Evolutionary conservation across 2,329 filamentous ascomycete genomes (phyloP), one percentile per base, ranked within the genome.

Genomic region (Xylaria multiplex): DNA sequence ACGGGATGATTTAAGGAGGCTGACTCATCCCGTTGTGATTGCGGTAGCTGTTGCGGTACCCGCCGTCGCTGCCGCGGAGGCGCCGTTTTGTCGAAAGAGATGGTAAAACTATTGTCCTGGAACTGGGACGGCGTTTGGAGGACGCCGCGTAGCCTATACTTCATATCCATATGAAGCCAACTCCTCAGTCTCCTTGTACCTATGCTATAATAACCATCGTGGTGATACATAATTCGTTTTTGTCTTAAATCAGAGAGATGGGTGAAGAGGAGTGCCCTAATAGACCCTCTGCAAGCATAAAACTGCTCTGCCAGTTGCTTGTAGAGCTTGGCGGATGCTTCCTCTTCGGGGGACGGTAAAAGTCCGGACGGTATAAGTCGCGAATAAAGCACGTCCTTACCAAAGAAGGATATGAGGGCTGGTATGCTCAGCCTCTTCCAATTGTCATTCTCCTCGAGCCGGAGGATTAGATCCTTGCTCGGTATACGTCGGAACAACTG

Each of bases 221-320:
- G 68, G 35, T 42, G 24, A 24, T 57, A 62, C 58, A 72, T 67
- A 1, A 69, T 53, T 27, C 22, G 56, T 37, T 57, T 65, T 48
- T 74, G 72, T 13, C 16, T 65, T 1, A 62, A 30, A 13, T 30
- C 2, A 2, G 53, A 9, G 24, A 75, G 59, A 32, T 70, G 54
- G 19, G 69, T 67, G 46, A 75, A 76, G 54, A 76, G 58, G 32
- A 71, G 67, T 22, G 72, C 70, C 59, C 66, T 70, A 40, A 64
- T 61, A 14, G 53, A 67, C 19, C 71, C 64, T 48, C 64, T 50
- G 7, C 52, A 59, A 27, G 59, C 66, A 16, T 60, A 19, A 22
- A 71, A 9, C 49, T 65, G 62, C 24, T 49, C 43, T 54, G 70
- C 64, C 9, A 73, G 52, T 32, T 66, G 57, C 16, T 43, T 19